Conservation (phyloP, 2,329 filamentous ascomycete genomes). For the Aureobasidium lini region DNA sequence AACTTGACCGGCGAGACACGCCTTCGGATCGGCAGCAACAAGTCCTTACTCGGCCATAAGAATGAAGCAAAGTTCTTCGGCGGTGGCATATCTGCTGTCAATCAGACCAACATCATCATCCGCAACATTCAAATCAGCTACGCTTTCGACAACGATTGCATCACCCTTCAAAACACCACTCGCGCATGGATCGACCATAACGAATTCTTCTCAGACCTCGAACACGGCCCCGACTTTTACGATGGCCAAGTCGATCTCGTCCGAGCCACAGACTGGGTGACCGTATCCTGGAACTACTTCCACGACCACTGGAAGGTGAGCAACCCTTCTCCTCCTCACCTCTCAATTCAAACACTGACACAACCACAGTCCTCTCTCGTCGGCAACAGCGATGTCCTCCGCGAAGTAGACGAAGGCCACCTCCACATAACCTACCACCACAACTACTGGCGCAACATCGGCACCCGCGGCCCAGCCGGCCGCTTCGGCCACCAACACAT, state of each 20-base stretch:
- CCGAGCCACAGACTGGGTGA: conserved; percentile 39
- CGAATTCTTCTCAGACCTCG: conserved; percentile 39
- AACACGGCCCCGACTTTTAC: conserved; percentile 21
- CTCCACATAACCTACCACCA: conserved; percentile 46
- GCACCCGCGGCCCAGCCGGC: conserved; percentile 42
- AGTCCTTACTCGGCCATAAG: conserved; percentile 35
- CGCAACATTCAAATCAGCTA: conserved; percentile 31
- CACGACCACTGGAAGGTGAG: conserved; percentile 39
- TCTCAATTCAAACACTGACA: too few species aligned
- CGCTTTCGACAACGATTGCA: conserved; percentile 36
- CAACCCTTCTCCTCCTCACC: background rate
- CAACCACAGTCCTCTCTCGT: conserved; percentile 33
- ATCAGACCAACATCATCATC: conserved; percentile 35
- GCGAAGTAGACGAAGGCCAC: conserved; percentile 36
- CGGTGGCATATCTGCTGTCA: conserved; percentile 30
- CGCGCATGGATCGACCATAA: conserved; percentile 44
- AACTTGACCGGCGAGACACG: conserved; percentile 30
- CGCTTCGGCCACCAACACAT: conserved; percentile 45
- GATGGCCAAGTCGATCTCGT: conserved; percentile 43
- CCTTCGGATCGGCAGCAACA: conserved; percentile 40
- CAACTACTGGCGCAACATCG: conserved; percentile 41
- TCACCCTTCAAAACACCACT: conserved; percentile 39
- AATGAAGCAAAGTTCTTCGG: conserved; percentile 30
- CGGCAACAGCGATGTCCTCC: conserved; percentile 34
- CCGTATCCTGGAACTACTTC: conserved; percentile 44